phyloP scores from a whole-genome alignment of 495 filamentous ascomycete genomes.

The Hypoxylon trugodes region DNA sequence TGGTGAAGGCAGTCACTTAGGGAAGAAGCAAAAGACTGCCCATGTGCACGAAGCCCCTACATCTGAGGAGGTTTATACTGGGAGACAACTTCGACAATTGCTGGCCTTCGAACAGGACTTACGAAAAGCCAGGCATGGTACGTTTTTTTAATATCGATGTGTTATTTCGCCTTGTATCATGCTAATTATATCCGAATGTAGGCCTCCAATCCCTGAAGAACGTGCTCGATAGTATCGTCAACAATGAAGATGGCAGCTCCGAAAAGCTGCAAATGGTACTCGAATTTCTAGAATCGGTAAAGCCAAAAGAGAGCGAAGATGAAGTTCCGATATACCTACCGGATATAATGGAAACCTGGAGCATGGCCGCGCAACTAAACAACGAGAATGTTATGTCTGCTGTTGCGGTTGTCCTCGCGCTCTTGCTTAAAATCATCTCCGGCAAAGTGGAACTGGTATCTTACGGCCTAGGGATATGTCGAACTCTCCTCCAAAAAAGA shows the following conservation, averaged over 20 bases:
- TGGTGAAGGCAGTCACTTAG: slow-evolving; percentile 40
- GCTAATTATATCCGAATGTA: slow-evolving; percentile 43
- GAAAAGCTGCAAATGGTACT: slow-evolving; percentile 69
- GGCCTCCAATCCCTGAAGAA: slow-evolving; percentile 79
- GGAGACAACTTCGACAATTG: slow-evolving; percentile 66
- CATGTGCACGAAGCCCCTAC: slow-evolving; percentile 58
- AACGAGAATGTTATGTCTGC: slow-evolving; percentile 78
- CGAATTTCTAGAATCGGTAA: slow-evolving; percentile 76
- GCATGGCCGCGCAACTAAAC: slow-evolving; percentile 72
- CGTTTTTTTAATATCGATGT: slow-evolving; percentile 26
- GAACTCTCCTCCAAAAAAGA: slow-evolving; percentile 74
- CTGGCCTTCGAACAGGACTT: slow-evolving; percentile 74
- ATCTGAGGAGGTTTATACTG: slow-evolving; percentile 64
- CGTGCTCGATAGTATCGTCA: slow-evolving; percentile 72
- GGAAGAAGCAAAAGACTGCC: slow-evolving; percentile 45
- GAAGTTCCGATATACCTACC: slow-evolving; percentile 67
- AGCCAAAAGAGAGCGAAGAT: slow-evolving; percentile 60
- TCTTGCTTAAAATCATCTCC: slow-evolving; percentile 78
- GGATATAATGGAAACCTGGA: slow-evolving; percentile 82
- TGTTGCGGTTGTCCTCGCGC: slow-evolving; percentile 76
- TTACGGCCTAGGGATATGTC: slow-evolving; percentile 75
- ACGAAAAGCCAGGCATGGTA: slow-evolving; percentile 70
- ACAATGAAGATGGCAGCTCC: slow-evolving; percentile 56
- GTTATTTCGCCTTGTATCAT: neutral
- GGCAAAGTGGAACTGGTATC: slow-evolving; percentile 72